phyloP scores from a whole-genome alignment of 1,284 basidiomycete species.

The Clitocybe nebularis region DNA sequence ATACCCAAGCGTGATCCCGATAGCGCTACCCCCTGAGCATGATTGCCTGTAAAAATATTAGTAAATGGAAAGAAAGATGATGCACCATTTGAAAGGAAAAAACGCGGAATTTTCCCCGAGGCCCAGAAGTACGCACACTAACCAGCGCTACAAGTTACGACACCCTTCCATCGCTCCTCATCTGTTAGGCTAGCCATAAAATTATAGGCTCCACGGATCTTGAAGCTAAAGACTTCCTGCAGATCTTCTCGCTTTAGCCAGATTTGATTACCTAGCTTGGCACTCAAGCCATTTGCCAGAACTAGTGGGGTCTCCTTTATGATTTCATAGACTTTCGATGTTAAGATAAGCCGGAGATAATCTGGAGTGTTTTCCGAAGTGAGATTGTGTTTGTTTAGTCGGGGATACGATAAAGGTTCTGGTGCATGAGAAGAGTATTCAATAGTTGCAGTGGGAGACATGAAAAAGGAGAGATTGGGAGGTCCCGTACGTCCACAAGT shows the following conservation, averaged over 20 bases:
- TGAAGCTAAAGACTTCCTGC: conserved; percentile 99
- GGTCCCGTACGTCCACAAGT: not conserved
- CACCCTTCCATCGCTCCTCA: conserved; percentile 95
- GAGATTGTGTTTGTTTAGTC: conserved; percentile 64
- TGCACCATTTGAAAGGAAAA: not conserved
- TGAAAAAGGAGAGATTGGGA: conserved; percentile 18
- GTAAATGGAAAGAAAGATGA: too few species aligned
- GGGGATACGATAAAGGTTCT: conserved; percentile 59
- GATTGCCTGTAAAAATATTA: conserved; percentile 75
- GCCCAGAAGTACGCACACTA: conserved; percentile 51
- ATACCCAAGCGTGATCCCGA: conserved; percentile 85
- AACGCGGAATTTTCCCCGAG: conserved; percentile 1
- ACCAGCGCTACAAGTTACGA: conserved; percentile 97
- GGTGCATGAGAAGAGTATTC: conserved; percentile 70
- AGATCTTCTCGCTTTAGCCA: conserved; percentile 94
- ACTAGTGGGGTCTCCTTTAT: conserved; percentile 91
- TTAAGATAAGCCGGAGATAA: conserved; percentile 91
- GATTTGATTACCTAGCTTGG: conserved; percentile 88
- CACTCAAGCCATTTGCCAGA: conserved; percentile 81
- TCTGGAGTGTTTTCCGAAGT: conserved; percentile 78
- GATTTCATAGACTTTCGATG: conserved; percentile 92
- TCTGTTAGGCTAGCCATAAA: conserved; percentile 91
- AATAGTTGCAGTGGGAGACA: conserved; percentile 49
- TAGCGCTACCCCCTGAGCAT: conserved; percentile 97
- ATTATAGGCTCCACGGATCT: conserved; percentile 97